A percentile compares a stretch with the other conserved stretches of the same genome.
Evolutionary conservation across 345 rosid species (phyloP).

Genomic region (Raphanus raphanistrum): DNA sequence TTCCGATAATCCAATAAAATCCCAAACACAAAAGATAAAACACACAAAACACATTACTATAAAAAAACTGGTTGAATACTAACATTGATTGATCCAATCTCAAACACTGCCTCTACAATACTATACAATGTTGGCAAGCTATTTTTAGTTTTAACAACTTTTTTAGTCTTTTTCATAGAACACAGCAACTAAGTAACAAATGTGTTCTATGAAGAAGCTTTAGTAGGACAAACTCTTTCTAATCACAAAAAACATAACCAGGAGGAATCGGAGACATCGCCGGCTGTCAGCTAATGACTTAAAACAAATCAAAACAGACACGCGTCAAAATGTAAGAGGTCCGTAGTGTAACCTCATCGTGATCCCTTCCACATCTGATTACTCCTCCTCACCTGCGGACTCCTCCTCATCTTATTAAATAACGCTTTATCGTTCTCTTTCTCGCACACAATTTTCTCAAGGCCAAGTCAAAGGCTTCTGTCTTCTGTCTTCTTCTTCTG

Average conservation of each 20-base stretch:
- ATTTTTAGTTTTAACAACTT: background rate
- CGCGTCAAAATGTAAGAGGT: constrained; percentile 16
- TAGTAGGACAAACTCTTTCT: background rate
- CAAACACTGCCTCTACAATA: background rate
- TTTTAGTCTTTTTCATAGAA: background rate
- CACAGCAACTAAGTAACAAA: background rate
- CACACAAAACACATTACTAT: background rate
- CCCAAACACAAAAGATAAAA: background rate
- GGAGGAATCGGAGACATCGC: background rate
- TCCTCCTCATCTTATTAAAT: constrained; percentile 43
- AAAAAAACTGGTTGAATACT: background rate
- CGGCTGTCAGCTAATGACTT: constrained; percentile 1
- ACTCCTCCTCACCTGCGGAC: constrained; percentile 29
- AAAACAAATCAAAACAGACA: background rate
- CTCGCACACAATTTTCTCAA: constrained; percentile 1
- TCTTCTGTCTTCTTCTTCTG: constrained; percentile 25
- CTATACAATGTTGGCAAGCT: background rate
- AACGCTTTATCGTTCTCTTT: constrained; percentile 39
- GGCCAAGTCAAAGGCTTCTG: constrained; percentile 37
- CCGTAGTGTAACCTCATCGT: background rate
- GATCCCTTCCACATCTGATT: constrained; percentile 19
- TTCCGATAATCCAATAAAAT: background rate
- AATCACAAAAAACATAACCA: background rate
- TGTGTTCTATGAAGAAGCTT: background rate
- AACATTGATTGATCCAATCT: background rate